Base-by-base conservation (phyloP, 176 grass and related monocot genomes). In the Oryza nivara region DNA sequence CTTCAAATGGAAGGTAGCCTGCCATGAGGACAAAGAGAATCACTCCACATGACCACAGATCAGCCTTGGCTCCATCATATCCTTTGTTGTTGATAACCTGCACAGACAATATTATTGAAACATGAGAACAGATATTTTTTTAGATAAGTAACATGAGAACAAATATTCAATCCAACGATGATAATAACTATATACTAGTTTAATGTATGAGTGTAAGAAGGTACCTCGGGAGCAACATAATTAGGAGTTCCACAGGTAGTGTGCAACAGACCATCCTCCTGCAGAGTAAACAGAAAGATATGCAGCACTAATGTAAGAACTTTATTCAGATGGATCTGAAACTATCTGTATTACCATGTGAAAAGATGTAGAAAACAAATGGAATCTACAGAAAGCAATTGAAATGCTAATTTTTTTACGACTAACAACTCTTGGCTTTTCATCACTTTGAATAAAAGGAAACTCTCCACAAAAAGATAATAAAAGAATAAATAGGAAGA, bases 11-110 rank as follows among this genome's bases (percentile, higher is more conserved):
- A 43, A 94, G 87, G 83, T 92, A 96, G 19, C 93, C 96, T 1
- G 96, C 93, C 96, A 99, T 92, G 60, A 99, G 90, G 84, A 99
- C 91, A 87, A 94, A 99, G 66, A 96, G 93, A 86, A 99, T 93
- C 77, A 99, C 96, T 17, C 96, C 96, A 88, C 96, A 99, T 76
- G 96, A 98, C 96, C 96, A 98, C 3, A 98, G 83, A 88, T 98
- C 96, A 67, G 93, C 96, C 89, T 95, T 95, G 61, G 89, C 88
- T 72, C 96, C 96, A 83, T 99, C 93, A 99, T 99, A 99, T 9
- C 96, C 93, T 89, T 96, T 99, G 71, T 94, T 90, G 40, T 96
- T 87, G 65, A 99, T 88, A 82, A 99, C 91, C 96, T 96, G 84
- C 28, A 69, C 8, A 65, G 64, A 64, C 77, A 83, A 52, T 79